These are phyloP conservation scores for Candida pseudoviswanathii DNA, from an alignment of 1,139 yeast species.

Conservation along the genomic window DNA sequence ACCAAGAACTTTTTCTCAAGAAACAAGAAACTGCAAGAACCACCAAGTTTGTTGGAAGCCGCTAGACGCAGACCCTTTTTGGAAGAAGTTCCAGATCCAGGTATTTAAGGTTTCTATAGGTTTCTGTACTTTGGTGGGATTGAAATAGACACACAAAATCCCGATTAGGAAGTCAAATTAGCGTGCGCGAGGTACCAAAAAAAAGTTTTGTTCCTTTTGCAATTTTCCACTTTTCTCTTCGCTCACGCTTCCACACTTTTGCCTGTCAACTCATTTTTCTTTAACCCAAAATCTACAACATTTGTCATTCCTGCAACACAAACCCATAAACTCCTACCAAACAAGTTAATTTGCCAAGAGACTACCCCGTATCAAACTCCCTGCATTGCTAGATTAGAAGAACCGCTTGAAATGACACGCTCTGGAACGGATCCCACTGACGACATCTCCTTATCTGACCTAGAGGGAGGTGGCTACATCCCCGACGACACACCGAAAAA, in stretches of 20 bases:
- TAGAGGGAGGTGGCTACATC: slow-evolving; percentile 45
- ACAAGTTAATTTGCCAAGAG: too few relatives aligned
- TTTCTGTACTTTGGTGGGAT: background rate
- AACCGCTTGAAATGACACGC: slow-evolving; percentile 5
- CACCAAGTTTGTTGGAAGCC: slow-evolving; percentile 5
- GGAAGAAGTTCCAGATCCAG: slow-evolving; percentile 47
- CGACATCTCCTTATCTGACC: slow-evolving; percentile 12
- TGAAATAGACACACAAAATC: background rate
- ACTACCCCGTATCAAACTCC: background rate
- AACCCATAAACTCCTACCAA: too few relatives aligned
- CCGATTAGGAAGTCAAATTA: slow-evolving; percentile 1
- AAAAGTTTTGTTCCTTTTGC: slow-evolving; percentile 1
- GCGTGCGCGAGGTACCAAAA: background rate
- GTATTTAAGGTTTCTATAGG: slow-evolving; percentile 10
- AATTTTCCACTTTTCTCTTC: background rate
- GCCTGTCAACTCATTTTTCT: background rate
- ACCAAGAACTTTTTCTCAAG: background rate
- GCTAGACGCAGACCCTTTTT: slow-evolving; percentile 26
- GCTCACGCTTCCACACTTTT: background rate
- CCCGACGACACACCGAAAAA: slow-evolving; percentile 33
- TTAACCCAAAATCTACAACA: too few relatives aligned
- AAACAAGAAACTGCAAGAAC: background rate
- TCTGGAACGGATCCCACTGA: background rate
- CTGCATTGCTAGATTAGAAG: background rate
- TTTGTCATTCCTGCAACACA: too few relatives aligned